Percentiles rank a stretch among this genome's conserved stretches.
phyloP scores from a whole-genome alignment of 768 basidiomycete species.

The Lactifluus rugatus region DNA sequence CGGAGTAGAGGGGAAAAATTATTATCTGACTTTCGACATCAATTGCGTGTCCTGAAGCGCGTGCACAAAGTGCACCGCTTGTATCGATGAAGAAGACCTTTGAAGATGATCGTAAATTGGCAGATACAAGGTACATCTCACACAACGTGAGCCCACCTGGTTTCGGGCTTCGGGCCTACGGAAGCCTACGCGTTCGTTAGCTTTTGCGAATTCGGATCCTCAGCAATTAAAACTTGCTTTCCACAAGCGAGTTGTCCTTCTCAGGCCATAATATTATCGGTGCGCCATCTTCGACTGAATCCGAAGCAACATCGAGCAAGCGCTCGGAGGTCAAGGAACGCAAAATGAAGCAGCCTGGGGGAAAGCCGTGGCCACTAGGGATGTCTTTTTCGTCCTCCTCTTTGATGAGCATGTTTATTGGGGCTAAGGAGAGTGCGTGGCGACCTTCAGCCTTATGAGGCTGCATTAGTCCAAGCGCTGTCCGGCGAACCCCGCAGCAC shows the following conservation, averaged over 20 bases:
- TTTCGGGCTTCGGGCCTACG: slow-evolving; percentile 63
- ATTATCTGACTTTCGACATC: slow-evolving; percentile 61
- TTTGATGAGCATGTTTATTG: slow-evolving; percentile 3
- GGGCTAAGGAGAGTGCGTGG: background rate
- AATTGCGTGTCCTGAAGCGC: slow-evolving; percentile 71
- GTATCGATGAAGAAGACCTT: slow-evolving; percentile 82
- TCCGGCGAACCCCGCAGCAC: no score
- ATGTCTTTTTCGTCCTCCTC: background rate
- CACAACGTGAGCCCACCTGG: slow-evolving; percentile 38
- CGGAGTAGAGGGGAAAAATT: background rate
- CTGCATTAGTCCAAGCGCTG: background rate
- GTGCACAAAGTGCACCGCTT: slow-evolving; percentile 66
- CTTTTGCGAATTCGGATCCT: background rate
- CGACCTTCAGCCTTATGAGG: background rate
- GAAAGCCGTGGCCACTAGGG: slow-evolving; percentile 24
- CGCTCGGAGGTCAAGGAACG: slow-evolving; percentile 44
- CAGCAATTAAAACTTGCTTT: slow-evolving; percentile 37
- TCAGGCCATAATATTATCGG: slow-evolving; percentile 59
- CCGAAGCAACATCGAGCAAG: slow-evolving; percentile 46
- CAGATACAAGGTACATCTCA: background rate
- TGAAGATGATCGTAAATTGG: background rate
- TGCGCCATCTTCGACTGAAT: slow-evolving; percentile 49
- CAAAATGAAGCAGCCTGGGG: slow-evolving; percentile 52
- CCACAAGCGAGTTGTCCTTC: slow-evolving; percentile 69
- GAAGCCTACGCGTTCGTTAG: slow-evolving; percentile 37